Evolutionary conservation across 192 early-diverging fungal species (phyloP).

Genomic region (Backusella parvicylindrica): DNA sequence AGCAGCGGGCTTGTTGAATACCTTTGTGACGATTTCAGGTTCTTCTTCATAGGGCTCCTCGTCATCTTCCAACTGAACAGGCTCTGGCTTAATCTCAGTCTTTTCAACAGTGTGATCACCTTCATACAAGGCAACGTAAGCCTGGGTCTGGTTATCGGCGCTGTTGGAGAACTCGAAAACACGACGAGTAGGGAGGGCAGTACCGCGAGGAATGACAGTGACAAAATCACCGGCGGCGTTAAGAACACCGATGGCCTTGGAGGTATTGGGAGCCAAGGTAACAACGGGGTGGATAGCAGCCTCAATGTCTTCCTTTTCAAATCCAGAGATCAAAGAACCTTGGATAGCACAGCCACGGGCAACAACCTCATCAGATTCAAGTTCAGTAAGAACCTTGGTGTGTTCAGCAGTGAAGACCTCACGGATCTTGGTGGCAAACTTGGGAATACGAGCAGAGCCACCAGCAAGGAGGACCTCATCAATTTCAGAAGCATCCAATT

Average conservation of each 20-base stretch:
- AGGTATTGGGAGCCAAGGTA: slow-evolving; percentile 55
- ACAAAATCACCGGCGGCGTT: slow-evolving; percentile 70
- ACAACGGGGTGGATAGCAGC: slow-evolving; percentile 48
- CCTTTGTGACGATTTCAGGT: slow-evolving; percentile 40
- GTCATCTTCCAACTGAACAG: slow-evolving; percentile 50
- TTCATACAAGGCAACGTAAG: slow-evolving; percentile 84
- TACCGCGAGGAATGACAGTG: slow-evolving; percentile 77
- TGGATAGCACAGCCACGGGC: slow-evolving; percentile 89
- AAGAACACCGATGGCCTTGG: slow-evolving; percentile 75
- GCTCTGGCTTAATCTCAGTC: slow-evolving; percentile 40
- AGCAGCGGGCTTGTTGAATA: slow-evolving; percentile 45
- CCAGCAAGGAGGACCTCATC: slow-evolving; percentile 89
- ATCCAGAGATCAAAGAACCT: slow-evolving; percentile 68
- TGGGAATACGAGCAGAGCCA: slow-evolving; percentile 83
- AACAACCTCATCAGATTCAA: slow-evolving; percentile 94
- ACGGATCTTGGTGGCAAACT: slow-evolving; percentile 74
- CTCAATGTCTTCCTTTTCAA: slow-evolving; percentile 58
- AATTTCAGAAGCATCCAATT: slow-evolving; percentile 67
- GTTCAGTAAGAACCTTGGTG: slow-evolving; percentile 66
- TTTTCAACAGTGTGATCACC: slow-evolving; percentile 63
- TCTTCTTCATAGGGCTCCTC: slow-evolving; percentile 46
- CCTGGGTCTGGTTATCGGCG: slow-evolving; percentile 59
- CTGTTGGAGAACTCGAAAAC: slow-evolving; percentile 68
- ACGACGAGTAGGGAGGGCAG: slow-evolving; percentile 82
- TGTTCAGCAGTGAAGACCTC: slow-evolving; percentile 67